These are phyloP conservation scores for Talaromyces pinophilus DNA, from an alignment of 2,329 filamentous ascomycete genomes.

Conservation along the genomic window DNA sequence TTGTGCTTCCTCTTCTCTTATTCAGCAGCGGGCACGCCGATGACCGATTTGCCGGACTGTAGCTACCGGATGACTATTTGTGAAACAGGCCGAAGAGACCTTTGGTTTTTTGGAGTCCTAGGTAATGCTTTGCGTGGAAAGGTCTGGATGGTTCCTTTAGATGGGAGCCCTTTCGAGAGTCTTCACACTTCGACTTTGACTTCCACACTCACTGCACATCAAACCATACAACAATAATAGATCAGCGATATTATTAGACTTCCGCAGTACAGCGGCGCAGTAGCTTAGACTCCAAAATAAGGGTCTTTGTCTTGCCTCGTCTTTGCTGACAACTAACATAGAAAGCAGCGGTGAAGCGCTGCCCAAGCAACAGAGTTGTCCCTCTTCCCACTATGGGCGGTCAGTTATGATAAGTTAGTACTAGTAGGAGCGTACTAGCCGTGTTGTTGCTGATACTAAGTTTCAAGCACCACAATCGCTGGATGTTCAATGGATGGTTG, in stretches of 20 bases:
- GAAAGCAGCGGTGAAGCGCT: conserved; percentile 21
- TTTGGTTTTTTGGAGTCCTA: not conserved
- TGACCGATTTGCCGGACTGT: not conserved
- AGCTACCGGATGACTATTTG: conserved; percentile 8
- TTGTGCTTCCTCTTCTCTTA: not conserved
- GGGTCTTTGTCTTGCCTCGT: conserved; percentile 12
- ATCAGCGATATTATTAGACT: not conserved
- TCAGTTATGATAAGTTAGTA: not conserved
- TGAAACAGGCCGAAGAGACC: not conserved
- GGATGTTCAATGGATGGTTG: conserved; percentile 8
- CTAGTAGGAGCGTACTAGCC: conserved; percentile 3
- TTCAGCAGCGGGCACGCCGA: conserved; percentile 6
- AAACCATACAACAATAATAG: not conserved
- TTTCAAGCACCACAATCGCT: conserved; percentile 9
- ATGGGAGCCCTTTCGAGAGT: not conserved
- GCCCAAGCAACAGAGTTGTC: conserved; percentile 16
- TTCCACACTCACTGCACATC: not conserved
- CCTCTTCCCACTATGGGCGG: conserved; percentile 11
- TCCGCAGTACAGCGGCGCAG: conserved; percentile 4
- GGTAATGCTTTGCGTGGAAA: not conserved
- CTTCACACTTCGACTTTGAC: not conserved
- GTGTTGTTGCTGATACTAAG: conserved; percentile 12
- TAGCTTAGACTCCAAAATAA: conserved; percentile 1
- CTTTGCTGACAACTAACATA: conserved; percentile 1
- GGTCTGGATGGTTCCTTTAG: not conserved